phyloP scores from a whole-genome alignment of 2,329 filamentous ascomycete species.

The Exophiala phaeomuriformis region DNA sequence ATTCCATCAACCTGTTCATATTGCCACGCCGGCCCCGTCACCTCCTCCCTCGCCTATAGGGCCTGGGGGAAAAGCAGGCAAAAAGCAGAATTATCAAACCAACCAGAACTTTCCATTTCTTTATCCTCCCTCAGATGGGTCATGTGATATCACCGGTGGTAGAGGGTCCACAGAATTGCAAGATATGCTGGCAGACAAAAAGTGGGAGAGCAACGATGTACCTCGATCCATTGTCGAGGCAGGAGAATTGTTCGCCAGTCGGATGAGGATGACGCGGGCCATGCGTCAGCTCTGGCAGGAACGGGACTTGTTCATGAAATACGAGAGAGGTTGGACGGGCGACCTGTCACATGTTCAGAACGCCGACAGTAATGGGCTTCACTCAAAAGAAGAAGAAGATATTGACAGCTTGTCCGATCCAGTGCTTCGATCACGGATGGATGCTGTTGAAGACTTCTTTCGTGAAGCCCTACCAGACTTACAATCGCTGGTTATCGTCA shows the following conservation, averaged over 20 bases:
- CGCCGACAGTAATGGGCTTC: constrained; percentile 3
- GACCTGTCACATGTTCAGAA: constrained; percentile 34
- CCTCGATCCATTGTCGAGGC: constrained; percentile 93
- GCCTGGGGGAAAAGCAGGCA: constrained; percentile 77
- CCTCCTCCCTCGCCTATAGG: constrained; percentile 86
- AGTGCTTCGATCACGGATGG: constrained; percentile 57
- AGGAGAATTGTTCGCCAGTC: constrained; percentile 79
- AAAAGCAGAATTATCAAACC: constrained; percentile 99
- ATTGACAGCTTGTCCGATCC: constrained; percentile 41
- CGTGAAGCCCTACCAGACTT: constrained; percentile 70
- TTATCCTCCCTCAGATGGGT: constrained; percentile 84
- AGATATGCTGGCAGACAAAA: constrained; percentile 69
- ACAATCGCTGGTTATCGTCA: constrained; percentile 86
- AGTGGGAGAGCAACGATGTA: constrained; percentile 90
- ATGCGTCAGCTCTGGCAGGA: constrained; percentile 94
- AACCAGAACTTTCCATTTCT: constrained; percentile 98
- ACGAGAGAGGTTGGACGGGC: constrained; percentile 79
- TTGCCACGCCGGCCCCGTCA: constrained; percentile 94
- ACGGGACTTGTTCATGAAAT: constrained; percentile 82
- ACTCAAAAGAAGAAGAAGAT: constrained; percentile 36
- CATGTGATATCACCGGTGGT: constrained; percentile 81
- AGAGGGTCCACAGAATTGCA: constrained; percentile 78
- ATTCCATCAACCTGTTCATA: constrained; percentile 91
- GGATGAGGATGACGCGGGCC: constrained; percentile 84
- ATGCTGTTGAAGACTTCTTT: constrained; percentile 76